phyloP scores from a whole-genome alignment of 2,329 filamentous ascomycete species.

The Fusarium nelsonii region DNA sequence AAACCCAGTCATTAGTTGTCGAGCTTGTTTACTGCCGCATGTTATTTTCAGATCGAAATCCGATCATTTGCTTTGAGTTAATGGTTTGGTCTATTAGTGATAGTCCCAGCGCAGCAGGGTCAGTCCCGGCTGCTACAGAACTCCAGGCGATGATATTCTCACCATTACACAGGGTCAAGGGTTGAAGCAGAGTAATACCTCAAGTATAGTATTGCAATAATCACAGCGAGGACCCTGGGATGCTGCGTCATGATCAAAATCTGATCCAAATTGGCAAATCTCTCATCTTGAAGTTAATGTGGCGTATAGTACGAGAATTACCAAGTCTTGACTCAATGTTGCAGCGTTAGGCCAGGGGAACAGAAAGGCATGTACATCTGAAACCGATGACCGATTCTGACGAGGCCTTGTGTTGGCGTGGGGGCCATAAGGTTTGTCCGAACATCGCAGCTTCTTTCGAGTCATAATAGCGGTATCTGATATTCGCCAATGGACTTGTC shows the following conservation, averaged over 20 bases:
- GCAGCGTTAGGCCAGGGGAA: conserved; percentile 19
- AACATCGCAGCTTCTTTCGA: conserved; percentile 34
- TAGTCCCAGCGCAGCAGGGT: conserved; percentile 24
- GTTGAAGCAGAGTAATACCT: conserved; percentile 14
- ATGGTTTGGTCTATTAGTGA: conserved; percentile 20
- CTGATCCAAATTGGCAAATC: conserved; percentile 18
- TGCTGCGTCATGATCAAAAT: conserved; percentile 35
- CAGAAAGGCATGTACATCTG: conserved; percentile 30
- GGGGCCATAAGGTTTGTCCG: conserved; percentile 39
- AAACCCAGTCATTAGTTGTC: neutral
- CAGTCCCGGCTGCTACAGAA: conserved; percentile 18
- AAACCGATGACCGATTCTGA: conserved; percentile 29
- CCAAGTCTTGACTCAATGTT: conserved; percentile 24
- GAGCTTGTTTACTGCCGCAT: conserved; percentile 18
- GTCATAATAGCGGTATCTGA: conserved; percentile 48
- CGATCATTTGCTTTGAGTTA: conserved; percentile 25
- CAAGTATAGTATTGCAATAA: conserved; percentile 12
- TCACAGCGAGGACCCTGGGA: conserved; percentile 24
- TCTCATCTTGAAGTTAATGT: conserved; percentile 22
- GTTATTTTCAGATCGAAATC: conserved; percentile 13
- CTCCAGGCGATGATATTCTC: conserved; percentile 35
- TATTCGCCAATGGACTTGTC: conserved; percentile 43
- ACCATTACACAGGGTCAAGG: conserved; percentile 32
- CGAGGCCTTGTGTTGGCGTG: conserved; percentile 37
- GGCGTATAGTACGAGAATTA: conserved; percentile 15